Evolutionary conservation across 2,329 filamentous ascomycete genomes (phyloP).

Genomic region (Huntiella moniliformis): DNA sequence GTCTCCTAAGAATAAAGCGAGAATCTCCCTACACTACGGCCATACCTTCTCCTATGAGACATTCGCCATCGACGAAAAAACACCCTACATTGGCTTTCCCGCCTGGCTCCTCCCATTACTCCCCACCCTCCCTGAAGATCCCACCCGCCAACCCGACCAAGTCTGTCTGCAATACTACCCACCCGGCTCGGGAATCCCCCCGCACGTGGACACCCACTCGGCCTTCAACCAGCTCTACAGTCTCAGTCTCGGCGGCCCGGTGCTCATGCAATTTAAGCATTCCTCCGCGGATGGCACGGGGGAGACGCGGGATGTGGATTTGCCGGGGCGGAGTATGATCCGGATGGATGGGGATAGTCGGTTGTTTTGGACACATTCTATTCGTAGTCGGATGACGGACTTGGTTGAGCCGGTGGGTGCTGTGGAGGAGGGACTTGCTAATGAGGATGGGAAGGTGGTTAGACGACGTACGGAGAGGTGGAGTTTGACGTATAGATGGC

Average conservation of each 20-base stretch:
- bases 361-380: slow-evolving; percentile 37
- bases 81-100: slow-evolving; percentile 31
- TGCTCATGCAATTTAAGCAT: slow-evolving; percentile 27
- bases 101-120: slow-evolving; percentile 31
- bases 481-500: slow-evolving; percentile 38
- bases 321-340: slow-evolving; percentile 30
- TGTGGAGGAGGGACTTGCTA: no score
- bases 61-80: slow-evolving; percentile 31
- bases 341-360: slow-evolving; percentile 30
- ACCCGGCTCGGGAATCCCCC: slow-evolving; percentile 39
- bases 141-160: slow-evolving; percentile 31
- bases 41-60: slow-evolving; percentile 41
- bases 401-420: slow-evolving; percentile 26
- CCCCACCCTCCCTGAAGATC: slow-evolving; percentile 18
- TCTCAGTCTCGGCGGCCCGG: slow-evolving; percentile 23
- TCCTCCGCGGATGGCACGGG: slow-evolving; percentile 14
- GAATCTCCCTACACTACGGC: slow-evolving; percentile 34
- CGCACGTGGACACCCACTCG: slow-evolving; percentile 39
- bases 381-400: slow-evolving; percentile 34
- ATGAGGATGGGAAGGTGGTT: not conserved
- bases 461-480: slow-evolving; percentile 26
- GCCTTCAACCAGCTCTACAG: slow-evolving; percentile 27
- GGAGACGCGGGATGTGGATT: slow-evolving; percentile 24
- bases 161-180: slow-evolving; percentile 43
- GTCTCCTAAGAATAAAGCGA: slow-evolving; percentile 11